These are phyloP conservation scores for Pseudogymnoascus sp. DNA, from an alignment of 2,329 filamentous ascomycete species.

Conservation along the genomic window DNA sequence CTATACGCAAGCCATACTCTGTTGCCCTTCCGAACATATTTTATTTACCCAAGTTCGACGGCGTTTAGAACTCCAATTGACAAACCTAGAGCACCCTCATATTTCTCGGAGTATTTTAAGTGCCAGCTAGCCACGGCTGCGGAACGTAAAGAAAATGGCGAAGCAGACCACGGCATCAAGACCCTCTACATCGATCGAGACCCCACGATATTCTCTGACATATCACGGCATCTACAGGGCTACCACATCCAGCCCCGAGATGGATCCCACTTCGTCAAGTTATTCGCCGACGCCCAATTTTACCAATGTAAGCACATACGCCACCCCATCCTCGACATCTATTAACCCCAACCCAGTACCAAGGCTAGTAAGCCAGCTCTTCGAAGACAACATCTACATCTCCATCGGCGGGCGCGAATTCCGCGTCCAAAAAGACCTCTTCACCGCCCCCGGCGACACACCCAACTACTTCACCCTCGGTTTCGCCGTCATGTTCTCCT, in stretches of 20 bases:
- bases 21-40: background rate
- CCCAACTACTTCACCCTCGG: conserved; percentile 94
- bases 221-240: conserved; percentile 82
- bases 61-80: conserved; percentile 31
- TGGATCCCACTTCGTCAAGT: conserved; percentile 77
- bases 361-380: conserved; percentile 80
- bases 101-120: conserved; percentile 90
- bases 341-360: conserved; percentile 52
- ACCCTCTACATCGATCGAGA: conserved; percentile 95
- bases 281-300: conserved; percentile 93
- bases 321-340: no score
- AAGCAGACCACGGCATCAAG: conserved; percentile 41
- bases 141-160: conserved; percentile 41
- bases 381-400: conserved; percentile 86
- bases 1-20: background rate
- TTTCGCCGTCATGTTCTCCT: conserved; percentile 79
- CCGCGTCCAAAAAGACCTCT: conserved; percentile 81
- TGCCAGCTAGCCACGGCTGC: conserved; percentile 65
- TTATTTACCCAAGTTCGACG: background rate
- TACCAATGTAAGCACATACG: conserved; percentile 60
- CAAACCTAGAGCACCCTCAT: conserved; percentile 71
- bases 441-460: conserved; percentile 77
- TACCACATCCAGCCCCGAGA: conserved; percentile 80
- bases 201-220: conserved; percentile 79
- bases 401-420: conserved; percentile 82